These are phyloP conservation scores for Ustilago sp. DNA, from an alignment of 1,284 basidiomycete species.

Conservation along the genomic window DNA sequence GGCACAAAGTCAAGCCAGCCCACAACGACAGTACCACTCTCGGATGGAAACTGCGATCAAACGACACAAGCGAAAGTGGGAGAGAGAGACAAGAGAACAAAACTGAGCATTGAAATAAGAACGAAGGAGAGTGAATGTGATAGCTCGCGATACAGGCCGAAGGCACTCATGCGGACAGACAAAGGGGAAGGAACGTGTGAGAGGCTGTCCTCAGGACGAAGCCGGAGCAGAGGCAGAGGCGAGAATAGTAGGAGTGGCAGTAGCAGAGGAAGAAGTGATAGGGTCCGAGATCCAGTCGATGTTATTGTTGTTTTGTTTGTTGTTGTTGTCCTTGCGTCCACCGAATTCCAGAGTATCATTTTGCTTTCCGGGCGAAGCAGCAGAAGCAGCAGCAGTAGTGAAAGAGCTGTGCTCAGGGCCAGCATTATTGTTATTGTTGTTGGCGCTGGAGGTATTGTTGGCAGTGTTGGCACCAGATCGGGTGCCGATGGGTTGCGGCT, in stretches of 20 bases:
- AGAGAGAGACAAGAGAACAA: no score
- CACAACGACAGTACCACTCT: no score
- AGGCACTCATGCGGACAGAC: not conserved
- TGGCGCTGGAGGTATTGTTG: constrained; percentile 1
- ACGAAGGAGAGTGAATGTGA: not conserved
- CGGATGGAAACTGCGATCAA: no score
- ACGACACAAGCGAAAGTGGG: no score
- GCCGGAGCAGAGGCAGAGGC: not conserved
- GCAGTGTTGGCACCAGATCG: constrained; percentile 6
- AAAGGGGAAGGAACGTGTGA: not conserved
- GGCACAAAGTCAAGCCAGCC: no score
- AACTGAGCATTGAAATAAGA: not conserved
- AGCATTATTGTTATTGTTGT: not conserved
- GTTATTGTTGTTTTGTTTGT: not conserved
- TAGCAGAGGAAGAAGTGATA: constrained; percentile 2
- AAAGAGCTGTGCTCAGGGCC: not conserved
- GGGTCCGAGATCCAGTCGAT: constrained; percentile 31
- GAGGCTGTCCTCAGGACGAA: not conserved
- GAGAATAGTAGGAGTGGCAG: not conserved
- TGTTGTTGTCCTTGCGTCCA: constrained; percentile 31
- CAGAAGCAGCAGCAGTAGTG: not conserved
- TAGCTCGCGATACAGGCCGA: not conserved
- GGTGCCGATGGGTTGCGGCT: constrained; percentile 47
- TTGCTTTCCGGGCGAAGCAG: constrained; percentile 17
- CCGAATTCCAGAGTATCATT: constrained; percentile 18